Evolutionary conservation across 1,284 basidiomycete species (phyloP).

Genomic region (Tylopilus orsonianus): DNA sequence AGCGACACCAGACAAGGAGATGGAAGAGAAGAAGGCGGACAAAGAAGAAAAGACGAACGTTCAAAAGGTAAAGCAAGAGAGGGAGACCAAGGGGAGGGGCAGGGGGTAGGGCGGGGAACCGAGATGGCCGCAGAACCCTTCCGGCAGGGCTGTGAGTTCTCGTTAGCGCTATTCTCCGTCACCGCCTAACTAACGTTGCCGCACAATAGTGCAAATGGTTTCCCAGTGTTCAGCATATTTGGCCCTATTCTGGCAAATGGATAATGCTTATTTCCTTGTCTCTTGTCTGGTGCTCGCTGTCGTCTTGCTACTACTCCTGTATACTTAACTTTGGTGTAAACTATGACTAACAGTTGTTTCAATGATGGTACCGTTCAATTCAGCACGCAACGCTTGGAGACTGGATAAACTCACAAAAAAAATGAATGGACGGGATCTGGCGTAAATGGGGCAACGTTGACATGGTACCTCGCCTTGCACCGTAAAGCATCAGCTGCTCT

Average conservation of each 20-base stretch:
- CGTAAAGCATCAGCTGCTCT: no score
- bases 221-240: not conserved
- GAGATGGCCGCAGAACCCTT: not conserved
- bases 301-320: no score
- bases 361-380: not conserved
- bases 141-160: conserved; percentile 4
- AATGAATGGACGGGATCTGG: not conserved
- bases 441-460: not conserved
- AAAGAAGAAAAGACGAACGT: not conserved
- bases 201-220: conserved; percentile 2
- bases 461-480: no score
- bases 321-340: conserved; percentile 3
- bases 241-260: not conserved
- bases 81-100: not conserved
- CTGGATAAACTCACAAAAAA: not conserved
- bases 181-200: not conserved
- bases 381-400: not conserved
- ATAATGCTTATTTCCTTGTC: conserved; percentile 15
- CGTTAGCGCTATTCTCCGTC: not conserved
- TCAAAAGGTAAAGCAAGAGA: not conserved
- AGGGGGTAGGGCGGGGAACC: not conserved
- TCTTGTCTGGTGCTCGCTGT: conserved; percentile 2
- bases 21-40: not conserved
- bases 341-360: not conserved
- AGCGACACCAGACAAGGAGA: not conserved